Conservation (phyloP, 2,329 filamentous ascomycete species). For the Myriosclerotinia duriaeana region DNA sequence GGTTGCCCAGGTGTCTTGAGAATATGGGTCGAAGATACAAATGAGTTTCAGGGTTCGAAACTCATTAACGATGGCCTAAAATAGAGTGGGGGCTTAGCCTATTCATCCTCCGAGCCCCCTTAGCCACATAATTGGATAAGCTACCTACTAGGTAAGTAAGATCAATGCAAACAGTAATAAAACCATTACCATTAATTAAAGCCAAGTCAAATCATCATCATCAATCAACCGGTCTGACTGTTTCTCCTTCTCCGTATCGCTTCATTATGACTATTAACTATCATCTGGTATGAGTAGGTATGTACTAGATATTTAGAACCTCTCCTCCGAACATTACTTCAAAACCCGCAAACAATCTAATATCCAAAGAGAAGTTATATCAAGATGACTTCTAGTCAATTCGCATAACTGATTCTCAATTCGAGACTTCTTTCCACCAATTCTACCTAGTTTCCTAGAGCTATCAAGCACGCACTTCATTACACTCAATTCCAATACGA, state of each 20-base stretch:
- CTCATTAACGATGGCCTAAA: conserved; percentile 7
- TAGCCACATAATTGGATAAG: neutral
- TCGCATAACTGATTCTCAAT: conserved; percentile 18
- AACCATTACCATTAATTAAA: no score
- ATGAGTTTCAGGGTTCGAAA: conserved; percentile 17
- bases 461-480: conserved; percentile 2
- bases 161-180: no score
- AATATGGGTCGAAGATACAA: conserved; percentile 18
- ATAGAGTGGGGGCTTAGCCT: conserved; percentile 16
- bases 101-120: conserved; percentile 7
- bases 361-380: conserved; percentile 9
- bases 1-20: conserved; percentile 22
- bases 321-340: neutral
- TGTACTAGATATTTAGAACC: neutral
- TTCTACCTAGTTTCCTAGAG: conserved; percentile 3
- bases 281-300: neutral
- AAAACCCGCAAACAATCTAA: neutral
- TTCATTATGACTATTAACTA: neutral
- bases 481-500: conserved; percentile 16
- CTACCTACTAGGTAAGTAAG: no score
- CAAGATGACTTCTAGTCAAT: conserved; percentile 22
- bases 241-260: neutral
- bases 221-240: conserved; percentile 5
- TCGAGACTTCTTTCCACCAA: neutral
- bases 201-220: no score